phyloP scores from a whole-genome alignment of 2,329 filamentous ascomycete species.

The Parastagonospora avenae region DNA sequence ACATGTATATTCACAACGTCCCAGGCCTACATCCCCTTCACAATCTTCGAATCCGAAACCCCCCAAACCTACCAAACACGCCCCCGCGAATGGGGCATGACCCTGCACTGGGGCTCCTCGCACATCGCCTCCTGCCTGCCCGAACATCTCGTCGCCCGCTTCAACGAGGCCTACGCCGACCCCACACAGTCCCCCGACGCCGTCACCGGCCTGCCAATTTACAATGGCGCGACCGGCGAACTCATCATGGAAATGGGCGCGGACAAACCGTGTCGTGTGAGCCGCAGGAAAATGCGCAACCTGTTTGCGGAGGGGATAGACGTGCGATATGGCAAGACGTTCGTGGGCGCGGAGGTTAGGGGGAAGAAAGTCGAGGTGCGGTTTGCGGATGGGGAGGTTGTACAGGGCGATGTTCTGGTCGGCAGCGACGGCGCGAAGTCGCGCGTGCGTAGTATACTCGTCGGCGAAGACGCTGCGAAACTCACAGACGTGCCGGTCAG shows the following conservation, averaged over 20 bases:
- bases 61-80: conserved; percentile 20
- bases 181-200: conserved; percentile 13
- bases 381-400: conserved; percentile 26
- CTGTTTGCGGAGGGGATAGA: conserved; percentile 27
- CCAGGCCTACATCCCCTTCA: conserved; percentile 9
- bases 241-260: conserved; percentile 27
- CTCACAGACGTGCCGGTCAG: conserved; percentile 23
- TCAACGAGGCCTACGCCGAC: conserved; percentile 32
- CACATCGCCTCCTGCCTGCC: conserved; percentile 27
- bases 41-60: conserved; percentile 20
- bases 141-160: conserved; percentile 17
- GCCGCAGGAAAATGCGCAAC: conserved; percentile 27
- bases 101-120: conserved; percentile 26
- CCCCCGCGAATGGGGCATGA: conserved; percentile 35
- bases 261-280: conserved; percentile 24
- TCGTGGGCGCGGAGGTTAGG: conserved; percentile 8
- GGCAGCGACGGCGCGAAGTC: conserved; percentile 28
- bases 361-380: conserved; percentile 19
- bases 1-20: not conserved
- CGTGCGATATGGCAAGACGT: conserved; percentile 27
- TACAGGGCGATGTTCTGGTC: conserved; percentile 22
- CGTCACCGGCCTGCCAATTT: conserved; percentile 28
- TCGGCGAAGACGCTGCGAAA: conserved; percentile 13
- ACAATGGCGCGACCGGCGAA: conserved; percentile 32
- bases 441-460: conserved; percentile 18